phyloP scores from a whole-genome alignment of 2,329 filamentous ascomycete species.

The Berkeleyomyces basicola region DNA sequence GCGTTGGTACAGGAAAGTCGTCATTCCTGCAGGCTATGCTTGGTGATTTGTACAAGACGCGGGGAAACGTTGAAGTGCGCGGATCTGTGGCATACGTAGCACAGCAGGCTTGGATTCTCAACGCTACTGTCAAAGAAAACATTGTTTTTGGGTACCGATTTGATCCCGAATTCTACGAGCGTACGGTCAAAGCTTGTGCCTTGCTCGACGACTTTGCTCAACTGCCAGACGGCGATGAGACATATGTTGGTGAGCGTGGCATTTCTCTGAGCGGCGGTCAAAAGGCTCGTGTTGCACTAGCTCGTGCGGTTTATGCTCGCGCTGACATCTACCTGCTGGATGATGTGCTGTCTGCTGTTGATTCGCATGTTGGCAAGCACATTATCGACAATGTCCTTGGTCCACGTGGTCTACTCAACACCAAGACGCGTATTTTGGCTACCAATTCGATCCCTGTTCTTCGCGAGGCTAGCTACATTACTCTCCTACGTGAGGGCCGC shows the following conservation, averaged over 20 bases:
- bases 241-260: slow-evolving; percentile 87
- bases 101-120: slow-evolving; percentile 92
- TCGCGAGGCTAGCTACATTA: slow-evolving; percentile 77
- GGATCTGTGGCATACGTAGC: slow-evolving; percentile 82
- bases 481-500: slow-evolving; percentile 64
- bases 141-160: slow-evolving; percentile 92
- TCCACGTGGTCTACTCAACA: slow-evolving; percentile 58
- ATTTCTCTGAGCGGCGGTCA: slow-evolving; percentile 94
- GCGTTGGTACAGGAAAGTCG: slow-evolving; percentile 90
- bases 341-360: slow-evolving; percentile 90
- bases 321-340: slow-evolving; percentile 95
- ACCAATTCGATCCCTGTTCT: slow-evolving; percentile 92
- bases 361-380: slow-evolving; percentile 90
- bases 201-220: slow-evolving; percentile 79
- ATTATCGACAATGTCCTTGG: slow-evolving; percentile 90
- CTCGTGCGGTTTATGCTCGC: slow-evolving; percentile 85
- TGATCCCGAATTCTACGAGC: slow-evolving; percentile 86
- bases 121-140: slow-evolving; percentile 92
- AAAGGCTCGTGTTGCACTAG: slow-evolving; percentile 82
- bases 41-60: slow-evolving; percentile 79
- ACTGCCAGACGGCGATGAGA: slow-evolving; percentile 89
- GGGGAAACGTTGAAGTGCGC: slow-evolving; percentile 66
- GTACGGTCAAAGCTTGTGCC: slow-evolving; percentile 81
- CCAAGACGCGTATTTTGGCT: slow-evolving; percentile 82
- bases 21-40: slow-evolving; percentile 78